Base-by-base conservation (phyloP, 2,329 filamentous ascomycete genomes). In the Trichoderma aggressivum region DNA sequence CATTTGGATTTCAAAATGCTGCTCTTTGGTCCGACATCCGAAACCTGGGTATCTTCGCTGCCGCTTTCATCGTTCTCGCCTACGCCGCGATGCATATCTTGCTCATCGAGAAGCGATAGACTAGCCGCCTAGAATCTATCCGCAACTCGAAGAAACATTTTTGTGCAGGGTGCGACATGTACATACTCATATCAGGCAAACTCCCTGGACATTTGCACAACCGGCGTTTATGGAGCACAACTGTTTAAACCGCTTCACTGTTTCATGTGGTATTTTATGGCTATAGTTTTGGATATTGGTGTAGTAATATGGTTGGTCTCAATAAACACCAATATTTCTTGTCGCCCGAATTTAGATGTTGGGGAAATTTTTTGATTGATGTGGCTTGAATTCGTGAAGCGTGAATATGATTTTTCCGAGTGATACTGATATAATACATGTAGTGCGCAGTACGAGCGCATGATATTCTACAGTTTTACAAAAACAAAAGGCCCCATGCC, bases 81-180 rank as follows among this genome's bases (percentile, higher is more conserved):
- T 99, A 98, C 80, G 85, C 83, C 34, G 94, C 95, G 18, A 97
- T 99, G 94, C 96, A 99, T 84, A 82, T 98, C 73, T 82, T 99
- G 77, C 88, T 99, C 61, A 89, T 99, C 26, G 96, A 99, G 87
- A 95, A 90, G 86, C 78, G 82, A 74, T 84, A 81, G 75, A 87
- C 14, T 5, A 60, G 12, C 36, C 18, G 12, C 16, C 55, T 55
- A 39, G 39, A 64, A 28, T n/a, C 18, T 16, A 60, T 55, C 30
- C 24, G 14, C 18, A 43, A 60, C 34, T 26, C 30, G 21, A 59
- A 58, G 62, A 64, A 39, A 26, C 21, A 36, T 47, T 36, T 43
- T 32, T 71, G 39, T 71, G 61, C 62, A 71, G 60, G 36, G 32
- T 66, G 26, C 53, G 55, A 61, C 36, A 66, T 59, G 69, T 71